Base-by-base conservation (phyloP, 345 rosid genomes). In the Ceriops tagal region DNA sequence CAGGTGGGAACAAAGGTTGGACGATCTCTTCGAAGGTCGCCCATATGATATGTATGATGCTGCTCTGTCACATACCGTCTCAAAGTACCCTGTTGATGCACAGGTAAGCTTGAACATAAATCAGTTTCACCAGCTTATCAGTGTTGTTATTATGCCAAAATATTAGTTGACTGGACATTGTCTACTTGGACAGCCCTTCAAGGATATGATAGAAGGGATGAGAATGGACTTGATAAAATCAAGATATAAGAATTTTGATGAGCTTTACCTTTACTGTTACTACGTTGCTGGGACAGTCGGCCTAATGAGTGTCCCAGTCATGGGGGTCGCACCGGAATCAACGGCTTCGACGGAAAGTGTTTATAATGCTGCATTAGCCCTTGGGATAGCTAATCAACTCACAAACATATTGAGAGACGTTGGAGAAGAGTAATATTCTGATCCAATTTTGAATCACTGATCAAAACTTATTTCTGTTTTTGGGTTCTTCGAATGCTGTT, bases 271-370 rank as follows among this genome's bases (percentile, higher is more conserved):
- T 21, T 84, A 84, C 71, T 81, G 88, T 71, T 84, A 81, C 52
- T 84, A 84, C 20, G 88, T 81, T 26, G 88, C 88, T 3, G 88
- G 88, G 32, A 84, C 88, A 1, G 88, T 84, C n/a, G 85, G 85
- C 65, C 71, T 84, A 11, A 84, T 84, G 85, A 84, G 82, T 32
- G 88, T 84, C 27, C 88, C 88, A 0, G 85, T 84, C 19, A 84
- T 84, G 88, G 88, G 88, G 58, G 82, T 84, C 5, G 73, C 85
- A 10, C 81, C 82, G 0, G 84, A 79, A 69, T 81, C 88, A 1
- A 77, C 77, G 76, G 83, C 82, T n/a, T 64, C 88, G 0, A 78
- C 82, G 8, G 88, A 81, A 61, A 82, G 79, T n/a, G 84, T 84
- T 27, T 84, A 84, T 58, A 84, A 75, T 24, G 85, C 85, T 2